Evolutionary conservation across 495 filamentous ascomycete species (phyloP), one percentile per base, ranked within the genome.

Genomic region (Mytilinidion resinicola): DNA sequence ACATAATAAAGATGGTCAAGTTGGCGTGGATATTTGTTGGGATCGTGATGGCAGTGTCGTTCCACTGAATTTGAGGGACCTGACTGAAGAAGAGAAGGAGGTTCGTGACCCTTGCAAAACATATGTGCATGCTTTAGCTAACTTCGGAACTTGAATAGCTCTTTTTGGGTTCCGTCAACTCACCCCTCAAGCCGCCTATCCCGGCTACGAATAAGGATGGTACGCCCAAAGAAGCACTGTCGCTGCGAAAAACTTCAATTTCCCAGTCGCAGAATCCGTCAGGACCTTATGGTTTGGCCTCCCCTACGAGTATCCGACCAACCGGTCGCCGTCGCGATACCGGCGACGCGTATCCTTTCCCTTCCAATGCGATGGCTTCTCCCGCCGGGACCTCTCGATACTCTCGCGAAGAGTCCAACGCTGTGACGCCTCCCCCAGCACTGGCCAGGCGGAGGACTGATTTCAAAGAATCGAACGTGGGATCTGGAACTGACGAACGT

Each of bases 131-230:
- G 25, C 25, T 67, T 46, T 61, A n/a, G 41, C 38, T 8, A n/a
- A 34, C 39, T 25, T 53, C 15, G n/a, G n/a, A n/a, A n/a, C n/a
- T n/a, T 35, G 9, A 43, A 50, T 55, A 90, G 83, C 74, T 87
- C 51, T 96, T 97, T 72, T 73, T 85, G 34, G 79, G 80, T 42
- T 91, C 92, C 48, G 89, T 98, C 63, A 98, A 97, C 69, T 96
- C 93, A 12, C 85, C 90, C 20, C 75, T 96, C 43, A 97, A 96
- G 72, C 87, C 88, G 12, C 90, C 88, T 7, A 82, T 82, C 42
- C 87, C 86, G 63, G 83, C 78, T 56, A 70, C 76, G 48, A 82
- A 79, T 61, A 91, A 95, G 66, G 89, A 95, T 46, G 81, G 77
- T 41, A 76, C 74, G 39, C 74, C 78, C 25, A 74, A 73, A n/a